phyloP scores from a whole-genome alignment of 345 rosid genomes.

The Psidium friedrichsthalianum region DNA sequence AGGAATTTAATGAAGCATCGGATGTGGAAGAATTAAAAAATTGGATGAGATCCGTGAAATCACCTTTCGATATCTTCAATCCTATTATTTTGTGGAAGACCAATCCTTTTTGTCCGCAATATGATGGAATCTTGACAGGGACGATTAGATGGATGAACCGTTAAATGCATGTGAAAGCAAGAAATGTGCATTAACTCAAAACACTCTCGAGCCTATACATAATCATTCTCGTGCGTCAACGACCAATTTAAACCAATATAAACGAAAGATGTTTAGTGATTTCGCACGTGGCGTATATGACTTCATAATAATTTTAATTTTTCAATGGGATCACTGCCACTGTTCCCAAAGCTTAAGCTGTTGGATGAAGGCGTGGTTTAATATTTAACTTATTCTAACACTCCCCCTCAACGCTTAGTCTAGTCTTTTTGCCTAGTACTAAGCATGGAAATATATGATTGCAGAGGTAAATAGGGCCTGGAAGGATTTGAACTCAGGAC shows the following conservation, averaged over 20 bases:
- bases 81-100: not conserved
- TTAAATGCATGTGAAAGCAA: not conserved
- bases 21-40: not conserved
- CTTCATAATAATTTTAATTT: not conserved
- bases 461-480: too few species aligned
- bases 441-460: too few species aligned
- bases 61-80: not conserved
- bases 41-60: not conserved
- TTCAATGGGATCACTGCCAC: too few species aligned
- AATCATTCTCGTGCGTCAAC: not conserved
- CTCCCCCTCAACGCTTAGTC: too few species aligned
- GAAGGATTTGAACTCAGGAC: too few species aligned
- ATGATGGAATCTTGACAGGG: not conserved
- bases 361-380: too few species aligned
- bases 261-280: not conserved
- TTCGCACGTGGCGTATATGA: not conserved
- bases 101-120: not conserved
- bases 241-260: not conserved
- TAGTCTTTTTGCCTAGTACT: too few species aligned
- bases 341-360: too few species aligned
- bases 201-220: not conserved
- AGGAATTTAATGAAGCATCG: not conserved
- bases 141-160: not conserved
- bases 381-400: too few species aligned
- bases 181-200: not conserved